Evolutionary conservation across 148 eudicot species (phyloP).

Genomic region (Chenopodium suecicum): DNA sequence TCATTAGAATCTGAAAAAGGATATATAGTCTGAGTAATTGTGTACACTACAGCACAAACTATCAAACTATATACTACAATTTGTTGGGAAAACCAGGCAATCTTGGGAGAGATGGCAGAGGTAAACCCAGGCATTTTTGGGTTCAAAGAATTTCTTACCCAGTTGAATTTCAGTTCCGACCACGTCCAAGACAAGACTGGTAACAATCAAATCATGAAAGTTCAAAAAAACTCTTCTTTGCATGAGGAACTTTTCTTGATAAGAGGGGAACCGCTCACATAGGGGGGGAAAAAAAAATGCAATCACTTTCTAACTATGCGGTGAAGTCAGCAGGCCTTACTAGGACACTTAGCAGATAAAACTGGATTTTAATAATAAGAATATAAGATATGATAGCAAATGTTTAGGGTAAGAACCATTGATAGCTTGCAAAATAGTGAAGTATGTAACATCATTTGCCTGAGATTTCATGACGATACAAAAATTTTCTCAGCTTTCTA

Average conservation of each 20-base stretch:
- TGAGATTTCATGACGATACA: too few species aligned
- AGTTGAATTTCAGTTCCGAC: background rate
- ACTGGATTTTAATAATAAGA: background rate
- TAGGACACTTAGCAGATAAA: background rate
- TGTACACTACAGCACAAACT: background rate
- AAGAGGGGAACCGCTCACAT: background rate
- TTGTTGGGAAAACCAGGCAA: background rate
- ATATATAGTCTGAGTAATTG: background rate
- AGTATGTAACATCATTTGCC: too few species aligned
- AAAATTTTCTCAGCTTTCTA: too few species aligned
- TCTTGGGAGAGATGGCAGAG: background rate
- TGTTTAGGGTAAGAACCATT: background rate
- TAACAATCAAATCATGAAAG: background rate
- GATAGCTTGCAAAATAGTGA: background rate
- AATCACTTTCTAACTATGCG: background rate
- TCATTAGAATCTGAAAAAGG: background rate
- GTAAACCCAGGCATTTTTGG: background rate
- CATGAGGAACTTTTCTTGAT: background rate
- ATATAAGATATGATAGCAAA: background rate
- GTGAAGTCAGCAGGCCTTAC: background rate
- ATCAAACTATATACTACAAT: background rate
- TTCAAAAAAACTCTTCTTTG: background rate
- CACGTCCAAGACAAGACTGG: background rate
- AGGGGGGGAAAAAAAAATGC: background rate
- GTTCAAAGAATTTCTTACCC: background rate